Evolutionary conservation across 805 yeast species (phyloP).

Genomic region (Ogataea wickerhamii): DNA sequence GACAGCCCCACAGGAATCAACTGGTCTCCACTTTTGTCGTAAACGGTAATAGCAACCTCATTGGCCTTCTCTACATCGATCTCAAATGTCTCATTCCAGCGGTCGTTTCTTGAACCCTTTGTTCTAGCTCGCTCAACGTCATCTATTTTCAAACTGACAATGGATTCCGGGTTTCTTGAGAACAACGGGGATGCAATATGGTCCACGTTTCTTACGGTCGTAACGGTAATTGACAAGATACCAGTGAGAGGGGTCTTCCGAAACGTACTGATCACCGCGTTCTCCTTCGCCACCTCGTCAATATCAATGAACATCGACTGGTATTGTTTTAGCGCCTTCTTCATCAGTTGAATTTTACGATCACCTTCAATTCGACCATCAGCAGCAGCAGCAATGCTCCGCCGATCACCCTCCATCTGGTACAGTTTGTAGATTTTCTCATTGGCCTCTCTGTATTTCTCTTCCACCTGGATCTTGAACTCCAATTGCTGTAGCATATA

Average conservation of each 20-base stretch:
- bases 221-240: constrained; percentile 63
- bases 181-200: constrained; percentile 85
- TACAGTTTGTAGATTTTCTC: constrained; percentile 84
- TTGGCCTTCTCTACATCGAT: constrained; percentile 86
- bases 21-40: constrained; percentile 68
- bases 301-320: constrained; percentile 80
- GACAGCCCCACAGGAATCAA: constrained; percentile 85
- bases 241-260: constrained; percentile 87
- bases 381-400: constrained; percentile 82
- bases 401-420: constrained; percentile 86
- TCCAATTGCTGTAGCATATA: constrained; percentile 93
- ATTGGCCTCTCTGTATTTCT: constrained; percentile 89
- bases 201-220: constrained; percentile 83
- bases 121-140: constrained; percentile 81
- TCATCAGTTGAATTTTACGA: constrained; percentile 78
- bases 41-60: constrained; percentile 84
- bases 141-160: constrained; percentile 77
- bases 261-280: constrained; percentile 62
- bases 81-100: constrained; percentile 79
- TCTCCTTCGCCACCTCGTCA: constrained; percentile 63
- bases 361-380: constrained; percentile 82
- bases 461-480: constrained; percentile 89
- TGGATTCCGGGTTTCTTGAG: constrained; percentile 74
- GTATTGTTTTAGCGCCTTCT: constrained; percentile 79
- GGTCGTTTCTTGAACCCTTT: constrained; percentile 67